A percentile compares a stretch with the other conserved stretches of the same genome.
Conservation (phyloP, 2,329 filamentous ascomycete genomes). For the Colletotrichum viniferum region DNA sequence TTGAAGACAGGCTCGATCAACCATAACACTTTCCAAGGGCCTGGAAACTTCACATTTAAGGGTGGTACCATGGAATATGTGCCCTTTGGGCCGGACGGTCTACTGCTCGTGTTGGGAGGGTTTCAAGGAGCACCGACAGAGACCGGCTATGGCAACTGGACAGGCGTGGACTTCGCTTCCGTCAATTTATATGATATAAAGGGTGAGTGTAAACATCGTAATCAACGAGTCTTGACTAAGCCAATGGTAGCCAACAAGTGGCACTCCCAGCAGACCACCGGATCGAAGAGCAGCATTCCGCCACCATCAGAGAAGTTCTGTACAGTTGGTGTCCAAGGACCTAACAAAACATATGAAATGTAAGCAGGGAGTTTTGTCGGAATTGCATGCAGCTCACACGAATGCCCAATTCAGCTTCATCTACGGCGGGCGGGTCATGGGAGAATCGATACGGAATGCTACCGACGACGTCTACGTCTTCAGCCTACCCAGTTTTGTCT, state of each 20-base stretch:
- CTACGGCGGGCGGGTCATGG: slow-evolving; percentile 35
- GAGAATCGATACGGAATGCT: slow-evolving; percentile 19
- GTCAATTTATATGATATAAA: slow-evolving; percentile 36
- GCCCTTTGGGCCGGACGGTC: slow-evolving; percentile 35
- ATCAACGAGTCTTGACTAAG: neutral
- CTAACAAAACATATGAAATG: slow-evolving; percentile 40
- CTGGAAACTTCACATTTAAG: slow-evolving; percentile 28
- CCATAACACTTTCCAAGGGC: slow-evolving; percentile 26
- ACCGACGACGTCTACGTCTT: slow-evolving; percentile 38
- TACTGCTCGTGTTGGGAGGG: slow-evolving; percentile 38
- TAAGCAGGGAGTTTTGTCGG: slow-evolving; percentile 21
- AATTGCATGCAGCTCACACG: neutral
- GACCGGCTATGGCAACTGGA: slow-evolving; percentile 20
- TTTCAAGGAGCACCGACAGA: slow-evolving; percentile 26
- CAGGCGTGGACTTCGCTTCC: slow-evolving; percentile 29
- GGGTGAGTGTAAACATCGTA: slow-evolving; percentile 2
- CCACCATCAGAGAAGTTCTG: slow-evolving; percentile 33
- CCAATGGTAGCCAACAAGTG: slow-evolving; percentile 24
- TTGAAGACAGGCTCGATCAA: slow-evolving; percentile 33
- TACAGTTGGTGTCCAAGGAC: slow-evolving; percentile 34
- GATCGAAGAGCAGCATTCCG: slow-evolving; percentile 31
- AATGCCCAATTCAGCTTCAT: slow-evolving; percentile 32
- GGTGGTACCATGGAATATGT: slow-evolving; percentile 34
- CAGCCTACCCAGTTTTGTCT: slow-evolving; percentile 41
- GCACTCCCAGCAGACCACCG: slow-evolving; percentile 35